Conservation (phyloP, 2,329 filamentous ascomycete genomes). For the Fusarium sp. region DNA sequence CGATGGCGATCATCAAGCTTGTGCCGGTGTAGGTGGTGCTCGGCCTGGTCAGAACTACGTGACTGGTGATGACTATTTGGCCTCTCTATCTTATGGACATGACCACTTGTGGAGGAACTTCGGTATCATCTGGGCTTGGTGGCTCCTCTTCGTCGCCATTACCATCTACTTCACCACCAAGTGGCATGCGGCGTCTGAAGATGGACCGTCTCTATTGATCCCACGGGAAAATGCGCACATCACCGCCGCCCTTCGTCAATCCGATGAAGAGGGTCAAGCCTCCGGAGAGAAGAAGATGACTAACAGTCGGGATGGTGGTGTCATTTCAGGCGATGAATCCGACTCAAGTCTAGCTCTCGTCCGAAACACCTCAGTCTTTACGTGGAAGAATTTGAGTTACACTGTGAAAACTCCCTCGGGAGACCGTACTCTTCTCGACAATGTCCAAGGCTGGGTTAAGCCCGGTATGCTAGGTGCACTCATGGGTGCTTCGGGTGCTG, state of each 20-base stretch:
- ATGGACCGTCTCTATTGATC: conserved; percentile 67
- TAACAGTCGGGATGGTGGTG: conserved; percentile 17
- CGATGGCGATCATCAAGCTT: conserved; percentile 59
- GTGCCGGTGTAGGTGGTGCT: conserved; percentile 69
- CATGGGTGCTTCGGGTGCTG: conserved; percentile 85
- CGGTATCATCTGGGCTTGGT: conserved; percentile 72
- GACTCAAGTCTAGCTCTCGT: conserved; percentile 53
- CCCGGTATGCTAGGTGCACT: conserved; percentile 81
- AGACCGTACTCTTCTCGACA: conserved; percentile 77
- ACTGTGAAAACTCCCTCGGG: conserved; percentile 71
- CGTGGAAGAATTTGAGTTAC: conserved; percentile 78
- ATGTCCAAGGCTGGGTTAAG: conserved; percentile 86
- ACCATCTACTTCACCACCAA: conserved; percentile 67
- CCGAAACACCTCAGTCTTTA: conserved; percentile 75
- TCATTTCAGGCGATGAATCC: conserved; percentile 21
- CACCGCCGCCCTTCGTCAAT: conserved; percentile 42
- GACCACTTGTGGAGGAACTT: conserved; percentile 69
- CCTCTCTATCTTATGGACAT: conserved; percentile 63
- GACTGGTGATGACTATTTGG: conserved; percentile 68
- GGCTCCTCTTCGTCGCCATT: conserved; percentile 66
- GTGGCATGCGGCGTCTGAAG: conserved; percentile 66
- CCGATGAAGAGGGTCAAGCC: conserved; percentile 62
- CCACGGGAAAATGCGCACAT: conserved; percentile 67
- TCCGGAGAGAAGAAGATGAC: conserved; percentile 37
- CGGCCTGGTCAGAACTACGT: conserved; percentile 59